Percentiles rank a stretch among this genome's conserved stretches.
Evolutionary conservation across 306 rosid genomes (phyloP).

Genomic region (Citrullus mucosospermus): DNA sequence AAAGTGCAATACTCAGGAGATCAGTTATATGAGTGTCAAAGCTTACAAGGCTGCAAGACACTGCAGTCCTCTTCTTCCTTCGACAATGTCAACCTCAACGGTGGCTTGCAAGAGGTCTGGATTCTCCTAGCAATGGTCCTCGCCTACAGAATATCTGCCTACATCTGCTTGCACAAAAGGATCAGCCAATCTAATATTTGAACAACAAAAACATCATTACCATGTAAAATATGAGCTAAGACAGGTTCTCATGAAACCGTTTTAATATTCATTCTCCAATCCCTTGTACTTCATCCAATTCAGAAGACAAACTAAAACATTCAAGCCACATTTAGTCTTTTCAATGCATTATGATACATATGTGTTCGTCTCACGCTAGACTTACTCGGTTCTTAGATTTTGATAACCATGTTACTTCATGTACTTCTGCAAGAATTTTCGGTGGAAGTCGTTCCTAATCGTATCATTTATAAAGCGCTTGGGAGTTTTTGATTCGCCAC

Average conservation of each 20-base stretch:
- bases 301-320: neutral
- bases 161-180: conserved; percentile 50
- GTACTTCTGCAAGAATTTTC: conserved; percentile 82
- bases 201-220: neutral
- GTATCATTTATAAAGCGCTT: conserved; percentile 94
- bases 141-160: conserved; percentile 53
- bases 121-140: conserved; percentile 63
- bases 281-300: neutral
- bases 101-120: conserved; percentile 73
- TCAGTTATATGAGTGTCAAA: conserved; percentile 57
- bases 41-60: conserved; percentile 53
- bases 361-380: neutral
- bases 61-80: conserved; percentile 76
- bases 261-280: neutral
- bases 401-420: conserved; percentile 47
- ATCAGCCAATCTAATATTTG: conserved; percentile 28
- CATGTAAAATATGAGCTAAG: neutral
- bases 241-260: neutral
- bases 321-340: neutral
- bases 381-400: neutral
- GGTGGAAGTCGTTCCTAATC: conserved; percentile 82
- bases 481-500: conserved; percentile 74
- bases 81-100: conserved; percentile 49
- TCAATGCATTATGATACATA: neutral
- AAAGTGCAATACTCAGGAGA: conserved; percentile 90